A percentile compares a stretch with the other conserved stretches of the same genome.
Evolutionary conservation across 345 rosid species (phyloP).

Genomic region (Lumnitzera littorea): DNA sequence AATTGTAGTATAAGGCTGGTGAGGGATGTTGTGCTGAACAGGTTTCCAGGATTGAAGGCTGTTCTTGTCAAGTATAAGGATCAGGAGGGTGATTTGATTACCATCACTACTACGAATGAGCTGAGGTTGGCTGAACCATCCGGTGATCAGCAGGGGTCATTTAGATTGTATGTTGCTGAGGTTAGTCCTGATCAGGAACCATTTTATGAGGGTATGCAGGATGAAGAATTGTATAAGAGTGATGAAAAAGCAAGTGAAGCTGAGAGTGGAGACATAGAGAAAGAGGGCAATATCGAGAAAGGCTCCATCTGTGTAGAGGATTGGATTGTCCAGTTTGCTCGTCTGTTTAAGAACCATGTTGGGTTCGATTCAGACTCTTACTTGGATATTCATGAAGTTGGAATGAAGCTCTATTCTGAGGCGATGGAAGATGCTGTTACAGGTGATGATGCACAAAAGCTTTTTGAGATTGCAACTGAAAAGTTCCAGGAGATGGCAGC

Average conservation of each 20-base stretch:
- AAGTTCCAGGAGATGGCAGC: conserved; percentile 99
- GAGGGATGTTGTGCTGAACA: conserved; percentile 70
- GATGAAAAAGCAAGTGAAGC: conserved; percentile 19
- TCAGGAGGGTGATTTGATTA: conserved; percentile 85
- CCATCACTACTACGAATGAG: conserved; percentile 81
- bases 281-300: conserved; percentile 26
- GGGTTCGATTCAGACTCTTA: conserved; percentile 95
- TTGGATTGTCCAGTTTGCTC: conserved; percentile 92
- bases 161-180: conserved; percentile 69
- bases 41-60: conserved; percentile 70
- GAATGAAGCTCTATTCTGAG: conserved; percentile 87
- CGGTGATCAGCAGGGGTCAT: conserved; percentile 42
- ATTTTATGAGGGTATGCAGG: conserved; percentile 48
- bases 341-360: conserved; percentile 83
- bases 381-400: conserved; percentile 88
- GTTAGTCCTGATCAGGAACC: conserved; percentile 81
- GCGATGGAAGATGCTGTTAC: conserved; percentile 92
- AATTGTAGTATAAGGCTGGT: conserved; percentile 59
- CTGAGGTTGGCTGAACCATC: conserved; percentile 61
- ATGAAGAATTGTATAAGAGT: conserved; percentile 23
- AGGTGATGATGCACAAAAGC: conserved; percentile 77
- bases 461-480: conserved; percentile 76
- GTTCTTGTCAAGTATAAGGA: conserved; percentile 82
- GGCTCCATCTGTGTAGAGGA: conserved; percentile 45
- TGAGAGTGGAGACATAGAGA: conserved; percentile 42